phyloP scores from a whole-genome alignment of 345 rosid genomes.

The Ricinus communis region DNA sequence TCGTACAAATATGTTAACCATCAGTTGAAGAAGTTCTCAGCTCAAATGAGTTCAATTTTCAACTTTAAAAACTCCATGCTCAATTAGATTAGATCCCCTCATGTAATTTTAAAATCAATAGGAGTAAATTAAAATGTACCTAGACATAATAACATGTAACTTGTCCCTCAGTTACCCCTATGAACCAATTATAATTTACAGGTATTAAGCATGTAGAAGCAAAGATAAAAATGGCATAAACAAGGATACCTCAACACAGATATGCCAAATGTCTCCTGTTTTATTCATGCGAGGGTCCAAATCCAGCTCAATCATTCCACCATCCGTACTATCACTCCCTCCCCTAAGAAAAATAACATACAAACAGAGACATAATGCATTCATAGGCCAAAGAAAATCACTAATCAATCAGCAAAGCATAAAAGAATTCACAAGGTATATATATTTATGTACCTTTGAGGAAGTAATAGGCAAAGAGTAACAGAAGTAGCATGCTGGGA shows the following conservation, averaged over 20 bases:
- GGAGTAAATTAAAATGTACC: neutral
- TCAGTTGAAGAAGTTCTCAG: too few species aligned
- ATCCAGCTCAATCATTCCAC: slow-evolving; percentile 57
- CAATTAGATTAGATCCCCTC: too few species aligned
- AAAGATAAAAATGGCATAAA: neutral
- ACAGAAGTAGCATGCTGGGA: slow-evolving; percentile 83
- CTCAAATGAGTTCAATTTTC: too few species aligned
- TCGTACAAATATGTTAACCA: too few species aligned
- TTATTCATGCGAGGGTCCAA: slow-evolving; percentile 70
- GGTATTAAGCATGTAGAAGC: neutral
- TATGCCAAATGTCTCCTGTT: slow-evolving; percentile 94
- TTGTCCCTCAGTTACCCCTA: too few species aligned
- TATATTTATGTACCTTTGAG: slow-evolving; percentile 53
- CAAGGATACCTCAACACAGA: slow-evolving; percentile 62
- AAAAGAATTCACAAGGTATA: neutral
- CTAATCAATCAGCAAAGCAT: neutral
- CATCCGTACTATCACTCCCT: slow-evolving; percentile 32
- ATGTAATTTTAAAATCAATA: neutral
- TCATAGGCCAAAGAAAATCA: neutral
- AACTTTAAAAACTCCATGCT: too few species aligned
- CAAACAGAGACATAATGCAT: neutral
- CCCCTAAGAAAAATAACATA: slow-evolving; percentile 32
- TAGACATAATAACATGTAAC: neutral
- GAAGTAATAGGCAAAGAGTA: slow-evolving; percentile 72
- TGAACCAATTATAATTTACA: neutral